Evolutionary conservation across 2,329 filamentous ascomycete genomes (phyloP).

Genomic region (Sclerotinia minor): DNA sequence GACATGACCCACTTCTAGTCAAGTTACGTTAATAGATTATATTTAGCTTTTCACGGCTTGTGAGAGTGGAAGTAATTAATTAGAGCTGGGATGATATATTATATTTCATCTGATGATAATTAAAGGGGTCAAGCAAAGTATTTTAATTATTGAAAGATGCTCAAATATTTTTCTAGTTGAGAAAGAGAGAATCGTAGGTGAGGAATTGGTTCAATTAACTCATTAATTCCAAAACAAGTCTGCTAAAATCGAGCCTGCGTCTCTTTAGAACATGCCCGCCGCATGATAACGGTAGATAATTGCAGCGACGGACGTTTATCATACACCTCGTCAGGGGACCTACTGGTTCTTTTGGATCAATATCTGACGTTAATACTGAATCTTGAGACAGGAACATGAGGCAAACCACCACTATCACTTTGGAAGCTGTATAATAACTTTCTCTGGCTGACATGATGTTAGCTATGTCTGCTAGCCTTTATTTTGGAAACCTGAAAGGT

Average conservation of each 20-base stretch:
- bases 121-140: too few species aligned
- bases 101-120: neutral
- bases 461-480: neutral
- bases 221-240: too few species aligned
- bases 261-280: neutral
- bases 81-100: too few species aligned
- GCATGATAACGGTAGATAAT: neutral
- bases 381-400: too few species aligned
- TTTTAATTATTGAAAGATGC: neutral
- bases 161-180: neutral
- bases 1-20: too few species aligned
- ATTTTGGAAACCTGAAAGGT: neutral
- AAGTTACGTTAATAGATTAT: too few species aligned
- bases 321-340: neutral
- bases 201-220: too few species aligned
- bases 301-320: neutral
- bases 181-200: neutral
- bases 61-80: neutral
- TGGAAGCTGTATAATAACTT: neutral
- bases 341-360: neutral
- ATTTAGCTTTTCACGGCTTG: neutral
- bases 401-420: neutral
- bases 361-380: neutral
- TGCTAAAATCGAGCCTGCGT: too few species aligned
- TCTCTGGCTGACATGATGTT: neutral